phyloP scores from a whole-genome alignment of 257 asterid species.

The Gentiana macrophylla region DNA sequence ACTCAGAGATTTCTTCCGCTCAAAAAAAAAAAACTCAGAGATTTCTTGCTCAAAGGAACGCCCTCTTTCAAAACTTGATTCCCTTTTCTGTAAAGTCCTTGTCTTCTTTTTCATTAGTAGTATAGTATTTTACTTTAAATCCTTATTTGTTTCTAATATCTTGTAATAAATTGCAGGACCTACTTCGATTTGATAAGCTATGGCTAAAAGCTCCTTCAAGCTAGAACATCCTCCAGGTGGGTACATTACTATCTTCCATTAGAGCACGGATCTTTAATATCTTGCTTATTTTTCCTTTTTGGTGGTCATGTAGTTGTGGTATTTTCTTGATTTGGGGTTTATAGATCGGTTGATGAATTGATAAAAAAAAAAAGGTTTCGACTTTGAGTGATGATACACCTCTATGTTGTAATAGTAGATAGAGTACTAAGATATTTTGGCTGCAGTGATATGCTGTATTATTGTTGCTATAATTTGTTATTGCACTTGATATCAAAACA shows the following conservation, averaged over 20 bases:
- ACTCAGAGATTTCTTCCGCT: not conserved
- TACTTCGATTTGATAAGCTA: not conserved
- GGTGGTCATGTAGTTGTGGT: not conserved
- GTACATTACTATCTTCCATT: not conserved
- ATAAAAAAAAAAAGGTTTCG: too few relatives aligned
- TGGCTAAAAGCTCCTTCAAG: constrained; percentile 37
- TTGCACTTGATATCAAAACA: too few relatives aligned
- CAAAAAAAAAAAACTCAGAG: too few relatives aligned
- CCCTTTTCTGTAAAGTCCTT: too few relatives aligned
- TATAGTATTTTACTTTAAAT: not conserved
- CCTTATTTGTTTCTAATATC: not conserved
- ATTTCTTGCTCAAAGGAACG: not conserved
- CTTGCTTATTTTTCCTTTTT: not conserved
- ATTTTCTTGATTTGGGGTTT: too few relatives aligned
- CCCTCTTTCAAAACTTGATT: too few relatives aligned
- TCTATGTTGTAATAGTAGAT: too few relatives aligned
- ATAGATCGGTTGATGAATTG: too few relatives aligned
- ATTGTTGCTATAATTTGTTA: too few relatives aligned
- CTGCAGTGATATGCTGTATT: too few relatives aligned
- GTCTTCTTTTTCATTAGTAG: not conserved
- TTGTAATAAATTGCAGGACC: not conserved
- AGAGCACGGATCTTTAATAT: not conserved
- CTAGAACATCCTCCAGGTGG: constrained; percentile 33
- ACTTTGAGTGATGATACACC: too few relatives aligned
- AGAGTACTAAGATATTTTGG: too few relatives aligned